These are phyloP conservation scores for Cavenderia fasciculata DNA, from an alignment of 78 protist genomes.

Conservation along the genomic window DNA sequence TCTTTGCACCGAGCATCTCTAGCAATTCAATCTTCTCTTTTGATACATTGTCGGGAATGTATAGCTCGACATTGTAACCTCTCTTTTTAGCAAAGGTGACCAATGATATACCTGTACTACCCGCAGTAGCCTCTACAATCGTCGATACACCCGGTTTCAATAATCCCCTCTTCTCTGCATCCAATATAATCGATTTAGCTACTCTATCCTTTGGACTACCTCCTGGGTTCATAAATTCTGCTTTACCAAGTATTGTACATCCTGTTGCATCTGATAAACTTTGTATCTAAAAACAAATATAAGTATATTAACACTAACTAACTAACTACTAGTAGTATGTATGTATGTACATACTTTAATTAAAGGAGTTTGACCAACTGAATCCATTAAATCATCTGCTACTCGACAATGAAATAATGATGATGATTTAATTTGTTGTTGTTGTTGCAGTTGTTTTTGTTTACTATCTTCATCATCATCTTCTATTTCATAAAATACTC, in stretches of 20 bases:
- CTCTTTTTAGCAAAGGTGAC: conserved; percentile 73
- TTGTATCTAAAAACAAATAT: background rate
- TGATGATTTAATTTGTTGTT: background rate
- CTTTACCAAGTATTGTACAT: conserved; percentile 72
- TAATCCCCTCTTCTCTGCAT: conserved; percentile 23
- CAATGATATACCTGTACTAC: conserved; percentile 86
- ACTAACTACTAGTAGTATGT: background rate
- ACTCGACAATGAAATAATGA: background rate
- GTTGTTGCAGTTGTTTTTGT: conserved; percentile 12
- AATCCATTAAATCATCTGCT: conserved; percentile 49
- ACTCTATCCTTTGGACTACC: conserved; percentile 80
- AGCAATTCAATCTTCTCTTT: conserved; percentile 77
- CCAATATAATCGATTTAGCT: conserved; percentile 52
- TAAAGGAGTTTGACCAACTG: conserved; percentile 80
- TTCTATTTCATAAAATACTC: conserved; percentile 12
- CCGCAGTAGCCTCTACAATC: conserved; percentile 88
- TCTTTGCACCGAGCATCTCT: conserved; percentile 76
- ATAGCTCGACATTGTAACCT: conserved; percentile 78
- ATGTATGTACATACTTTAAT: conserved; percentile 7
- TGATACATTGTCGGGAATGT: conserved; percentile 79
- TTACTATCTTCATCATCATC: background rate
- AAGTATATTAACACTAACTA: background rate
- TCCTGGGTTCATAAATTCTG: conserved; percentile 84
- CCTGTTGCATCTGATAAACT: conserved; percentile 79
- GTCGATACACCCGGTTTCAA: conserved; percentile 9